Percentiles rank a stretch among this genome's conserved stretches.
Conservation (phyloP, 108 stramenopile species). For the Schizochytrium sp. region DNA sequence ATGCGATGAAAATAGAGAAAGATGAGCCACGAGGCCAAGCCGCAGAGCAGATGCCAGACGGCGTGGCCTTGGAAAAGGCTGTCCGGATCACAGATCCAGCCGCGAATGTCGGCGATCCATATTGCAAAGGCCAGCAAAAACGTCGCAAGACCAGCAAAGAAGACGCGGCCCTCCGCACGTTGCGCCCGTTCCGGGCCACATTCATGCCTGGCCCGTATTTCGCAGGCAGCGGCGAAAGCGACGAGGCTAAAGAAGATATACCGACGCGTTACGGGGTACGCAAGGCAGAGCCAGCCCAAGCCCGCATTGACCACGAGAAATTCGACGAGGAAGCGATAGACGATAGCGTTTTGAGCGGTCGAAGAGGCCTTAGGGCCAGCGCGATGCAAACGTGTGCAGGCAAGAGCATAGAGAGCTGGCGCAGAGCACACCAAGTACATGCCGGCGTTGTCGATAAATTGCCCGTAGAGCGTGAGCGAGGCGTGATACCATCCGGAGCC, state of each 20-base stretch:
- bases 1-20: not conserved
- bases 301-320: not conserved
- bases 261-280: not conserved
- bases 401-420: not conserved
- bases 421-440: not conserved
- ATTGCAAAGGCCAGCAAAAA: not conserved
- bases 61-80: not conserved
- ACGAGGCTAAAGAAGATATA: not conserved
- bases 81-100: not conserved
- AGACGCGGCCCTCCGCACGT: not conserved
- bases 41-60: not conserved
- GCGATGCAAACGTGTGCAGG: not conserved
- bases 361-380: not conserved
- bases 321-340: not conserved
- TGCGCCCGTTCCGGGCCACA: no score
- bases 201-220: not conserved
- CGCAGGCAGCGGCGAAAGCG: not conserved
- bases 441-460: not conserved
- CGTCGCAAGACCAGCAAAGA: not conserved
- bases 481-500: not conserved
- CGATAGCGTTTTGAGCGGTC: not conserved
- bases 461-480: not conserved
- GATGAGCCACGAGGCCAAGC: not conserved
- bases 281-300: not conserved
- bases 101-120: not conserved